Percentiles rank a stretch among this genome's conserved stretches.
Conservation (phyloP, 2,329 filamentous ascomycete genomes). For the Cladosporium sphaerospermum region DNA sequence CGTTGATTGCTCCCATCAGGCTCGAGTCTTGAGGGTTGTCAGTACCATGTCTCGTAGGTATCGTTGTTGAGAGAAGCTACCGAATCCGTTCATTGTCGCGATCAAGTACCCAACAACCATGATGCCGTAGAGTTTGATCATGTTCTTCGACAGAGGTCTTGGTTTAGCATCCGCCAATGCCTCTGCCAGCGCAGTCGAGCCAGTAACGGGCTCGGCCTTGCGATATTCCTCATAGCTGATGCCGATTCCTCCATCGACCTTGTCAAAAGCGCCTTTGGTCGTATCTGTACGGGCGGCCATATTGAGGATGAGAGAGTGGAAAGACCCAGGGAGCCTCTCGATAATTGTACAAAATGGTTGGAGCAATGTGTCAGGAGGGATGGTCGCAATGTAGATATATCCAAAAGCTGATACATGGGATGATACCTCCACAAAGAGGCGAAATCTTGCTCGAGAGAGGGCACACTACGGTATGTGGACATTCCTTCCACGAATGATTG, state of each 20-base stretch:
- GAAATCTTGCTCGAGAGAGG: no score
- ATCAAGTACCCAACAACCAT: background rate
- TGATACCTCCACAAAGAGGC: no score
- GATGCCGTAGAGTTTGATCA: conserved; percentile 28
- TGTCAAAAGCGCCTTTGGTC: background rate
- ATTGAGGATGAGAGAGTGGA: no score
- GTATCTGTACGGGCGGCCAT: background rate
- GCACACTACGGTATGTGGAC: no score
- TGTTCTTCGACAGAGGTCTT: conserved; percentile 25
- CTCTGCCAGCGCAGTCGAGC: conserved; percentile 18
- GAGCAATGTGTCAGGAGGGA: no score
- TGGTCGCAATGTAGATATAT: no score
- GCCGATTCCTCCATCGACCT: background rate
- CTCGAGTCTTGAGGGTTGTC: conserved; percentile 20
- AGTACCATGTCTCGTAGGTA: background rate
- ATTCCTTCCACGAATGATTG: no score
- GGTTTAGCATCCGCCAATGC: conserved; percentile 30
- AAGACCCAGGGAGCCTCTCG: no score
- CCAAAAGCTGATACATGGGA: no score
- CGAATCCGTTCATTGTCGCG: background rate
- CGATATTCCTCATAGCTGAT: background rate
- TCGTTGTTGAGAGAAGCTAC: background rate
- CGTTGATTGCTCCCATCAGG: conserved; percentile 42
- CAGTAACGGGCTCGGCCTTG: background rate
- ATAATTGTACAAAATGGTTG: no score